Conservation (phyloP, 1,284 basidiomycete genomes). For the Cerioporus squamosus region DNA sequence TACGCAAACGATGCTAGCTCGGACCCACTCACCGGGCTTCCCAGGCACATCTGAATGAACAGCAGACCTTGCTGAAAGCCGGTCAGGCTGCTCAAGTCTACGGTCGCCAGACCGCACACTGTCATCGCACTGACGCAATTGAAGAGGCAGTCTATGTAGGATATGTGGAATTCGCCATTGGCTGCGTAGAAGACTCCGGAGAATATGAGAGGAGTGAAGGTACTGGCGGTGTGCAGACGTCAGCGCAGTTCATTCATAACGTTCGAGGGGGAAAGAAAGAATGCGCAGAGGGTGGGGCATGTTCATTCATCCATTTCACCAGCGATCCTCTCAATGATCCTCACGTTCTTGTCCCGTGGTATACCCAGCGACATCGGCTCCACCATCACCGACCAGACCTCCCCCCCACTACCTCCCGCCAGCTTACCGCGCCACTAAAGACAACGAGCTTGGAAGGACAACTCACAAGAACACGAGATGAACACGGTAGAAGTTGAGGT, state of each 20-base stretch:
- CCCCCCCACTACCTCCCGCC: no score
- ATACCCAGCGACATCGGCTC: neutral
- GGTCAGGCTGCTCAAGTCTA: conserved; percentile 77
- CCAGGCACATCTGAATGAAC: conserved; percentile 74
- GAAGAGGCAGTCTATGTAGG: conserved; percentile 79
- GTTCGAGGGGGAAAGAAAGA: neutral
- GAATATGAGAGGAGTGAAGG: conserved; percentile 74
- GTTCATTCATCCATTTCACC: no score
- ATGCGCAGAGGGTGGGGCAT: no score
- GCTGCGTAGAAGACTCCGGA: conserved; percentile 77
- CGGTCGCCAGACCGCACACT: conserved; percentile 76
- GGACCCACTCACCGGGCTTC: conserved; percentile 56
- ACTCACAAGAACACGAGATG: conserved; percentile 61
- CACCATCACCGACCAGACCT: conserved; percentile 1
- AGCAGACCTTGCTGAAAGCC: conserved; percentile 78
- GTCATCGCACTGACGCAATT: conserved; percentile 79
- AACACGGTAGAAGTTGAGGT: conserved; percentile 75
- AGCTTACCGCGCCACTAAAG: neutral
- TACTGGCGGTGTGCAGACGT: conserved; percentile 44
- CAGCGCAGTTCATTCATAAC: neutral
- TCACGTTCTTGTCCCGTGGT: no score
- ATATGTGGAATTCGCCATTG: conserved; percentile 66
- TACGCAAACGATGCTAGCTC: neutral
- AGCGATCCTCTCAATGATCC: no score
- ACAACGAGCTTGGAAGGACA: neutral